phyloP scores from a whole-genome alignment of 2,329 filamentous ascomycete genomes.

The Chrysosporium queenslandicum region DNA sequence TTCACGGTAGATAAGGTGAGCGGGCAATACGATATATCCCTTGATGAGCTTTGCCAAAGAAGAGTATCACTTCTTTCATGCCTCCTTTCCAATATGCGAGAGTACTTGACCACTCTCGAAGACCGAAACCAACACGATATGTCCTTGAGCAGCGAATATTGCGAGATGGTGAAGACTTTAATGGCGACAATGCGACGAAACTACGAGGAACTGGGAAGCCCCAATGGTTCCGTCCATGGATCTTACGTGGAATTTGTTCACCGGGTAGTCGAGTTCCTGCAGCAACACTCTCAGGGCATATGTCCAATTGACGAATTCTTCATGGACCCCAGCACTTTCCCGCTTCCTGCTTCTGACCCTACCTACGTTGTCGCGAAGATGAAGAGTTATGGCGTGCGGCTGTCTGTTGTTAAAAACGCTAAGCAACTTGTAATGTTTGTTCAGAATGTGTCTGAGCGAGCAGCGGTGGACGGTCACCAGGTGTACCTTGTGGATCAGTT shows the following conservation, averaged over 20 bases:
- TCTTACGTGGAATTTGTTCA: conserved; percentile 55
- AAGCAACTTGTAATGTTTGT: conserved; percentile 51
- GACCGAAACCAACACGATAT: conserved; percentile 32
- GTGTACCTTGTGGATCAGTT: conserved; percentile 47
- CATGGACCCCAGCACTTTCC: conserved; percentile 50
- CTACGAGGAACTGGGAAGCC: conserved; percentile 45
- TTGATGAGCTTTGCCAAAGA: conserved; percentile 45
- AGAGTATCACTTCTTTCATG: conserved; percentile 47
- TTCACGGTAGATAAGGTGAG: conserved; percentile 38
- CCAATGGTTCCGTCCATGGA: conserved; percentile 33
- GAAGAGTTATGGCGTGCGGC: conserved; percentile 48
- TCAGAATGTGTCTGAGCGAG: conserved; percentile 50
- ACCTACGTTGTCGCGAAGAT: conserved; percentile 53
- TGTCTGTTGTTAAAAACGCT: conserved; percentile 40
- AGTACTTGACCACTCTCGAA: conserved; percentile 35
- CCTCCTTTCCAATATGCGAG: conserved; percentile 51
- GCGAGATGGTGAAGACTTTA: conserved; percentile 43
- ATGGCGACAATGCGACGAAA: conserved; percentile 54
- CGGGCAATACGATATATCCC: conserved; percentile 39
- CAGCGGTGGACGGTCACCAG: conserved; percentile 49
- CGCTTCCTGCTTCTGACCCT: conserved; percentile 50
- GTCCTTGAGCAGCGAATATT: conserved; percentile 37
- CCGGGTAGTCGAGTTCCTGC: conserved; percentile 47
- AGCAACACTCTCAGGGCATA: conserved; percentile 50
- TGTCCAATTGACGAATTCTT: conserved; percentile 50